Base-by-base conservation (phyloP, 495 filamentous ascomycete species). In the Aspergillus haitiensis region DNA sequence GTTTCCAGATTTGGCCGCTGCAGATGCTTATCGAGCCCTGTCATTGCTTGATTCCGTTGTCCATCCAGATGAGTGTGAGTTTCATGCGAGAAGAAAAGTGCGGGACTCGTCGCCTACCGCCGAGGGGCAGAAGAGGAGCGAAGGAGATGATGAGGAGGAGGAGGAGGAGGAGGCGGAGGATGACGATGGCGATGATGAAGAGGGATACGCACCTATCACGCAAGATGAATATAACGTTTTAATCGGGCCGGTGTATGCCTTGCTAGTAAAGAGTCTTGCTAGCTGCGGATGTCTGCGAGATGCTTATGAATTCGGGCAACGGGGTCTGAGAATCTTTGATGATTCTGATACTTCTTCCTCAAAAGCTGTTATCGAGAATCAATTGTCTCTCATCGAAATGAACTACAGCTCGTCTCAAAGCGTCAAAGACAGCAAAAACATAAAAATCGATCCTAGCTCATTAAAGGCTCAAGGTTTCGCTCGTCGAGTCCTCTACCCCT, bases 1-100 rank as follows among this genome's bases (percentile, higher is more conserved):
- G 36, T 97, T 94, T 72, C 91, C 90, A 2, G 94, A 98, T 71
- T 81, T 98, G 13, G 91, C 91, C 4, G 88, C 88, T 31, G 91
- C 91, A 42, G 94, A 97, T 72, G 90, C 91, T 2, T 98, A 98
- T 70, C 86, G 89, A 44, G 91, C 92, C 2, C 81, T 98, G 2
- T 84, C 96, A 10, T 77, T 98, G 44, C 78, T 87, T 16, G 94
- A 98, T 65, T 91, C 93, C 55, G 81, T 92, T 27, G 69, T 80
- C 55, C 87, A 94, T 55, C 78, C 78, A 7, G 77, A 80, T 48
- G 73, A 67, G 21, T 78, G 67, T 50, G 77, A 80, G 55, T 80
- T 75, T 33, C 74, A 74, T 61, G 77, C 77, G 15, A 65, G 64
- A 33, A 62, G 64, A 53, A 71, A 65, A 55, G 37, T 70, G 6